Base-by-base conservation (phyloP, 2,329 filamentous ascomycete genomes). In the Mycogone perniciosa region DNA sequence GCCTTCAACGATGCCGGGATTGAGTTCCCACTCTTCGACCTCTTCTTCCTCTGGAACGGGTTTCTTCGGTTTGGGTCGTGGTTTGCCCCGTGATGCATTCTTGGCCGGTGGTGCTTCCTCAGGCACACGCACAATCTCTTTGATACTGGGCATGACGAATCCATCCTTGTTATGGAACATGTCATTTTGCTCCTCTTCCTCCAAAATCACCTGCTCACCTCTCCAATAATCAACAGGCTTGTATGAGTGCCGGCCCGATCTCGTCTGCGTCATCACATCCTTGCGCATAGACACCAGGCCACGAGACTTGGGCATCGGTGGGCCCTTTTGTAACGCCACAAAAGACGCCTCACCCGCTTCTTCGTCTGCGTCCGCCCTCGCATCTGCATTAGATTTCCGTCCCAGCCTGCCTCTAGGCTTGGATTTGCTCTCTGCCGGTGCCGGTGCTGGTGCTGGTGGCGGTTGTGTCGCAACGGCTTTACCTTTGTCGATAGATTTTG, bases 211-310 rank as follows among this genome's bases (percentile, higher is more conserved):
- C 48, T 80, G 81, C 65, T 97, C 92, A 57, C 90, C 90, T 60
- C 84, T 84, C 92, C 92, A 97, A 64, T 80, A 95, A 29, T 88
- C 82, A 33, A 96, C 70, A 0, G 91, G 93, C 54, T 82, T 81
- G 55, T 89, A 84, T 7, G 88, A 89, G 47, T 82, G 81, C 51
- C 93, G 82, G 2, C 89, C 91, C 9, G 86, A 92, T 48, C 89
- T 84, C 46, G 85, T 88, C 41, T 76, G 79, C 31, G 75, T 74
- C 55, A 80, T 72, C 29, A 70, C 66, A 7, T 73, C 72, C 31
- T 71, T 71, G 39, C 76, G 74, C 47, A 75, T 64, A 46, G 78
- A 79, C 27, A 81, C 73, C 8, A 82, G 69, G 1, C 79, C 77
- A 20, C 77, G 75, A 37, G 72, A 68, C 59, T 74, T 79, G 46